Conservation (phyloP, 148 eudicot genomes). For the Silene latifolia region DNA sequence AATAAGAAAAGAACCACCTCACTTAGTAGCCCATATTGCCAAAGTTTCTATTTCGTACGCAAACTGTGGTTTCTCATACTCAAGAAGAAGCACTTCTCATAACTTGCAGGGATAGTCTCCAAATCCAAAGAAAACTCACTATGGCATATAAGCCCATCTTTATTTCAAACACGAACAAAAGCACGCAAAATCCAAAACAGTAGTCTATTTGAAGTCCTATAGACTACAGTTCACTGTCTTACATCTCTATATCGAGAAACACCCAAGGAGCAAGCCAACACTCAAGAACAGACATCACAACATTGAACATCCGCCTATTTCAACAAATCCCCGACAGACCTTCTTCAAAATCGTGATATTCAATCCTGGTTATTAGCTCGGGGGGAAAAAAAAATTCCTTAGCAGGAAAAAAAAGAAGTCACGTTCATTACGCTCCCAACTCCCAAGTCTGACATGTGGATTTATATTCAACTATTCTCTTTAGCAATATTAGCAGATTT, state of each 20-base stretch:
- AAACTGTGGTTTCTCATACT: background rate
- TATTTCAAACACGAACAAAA: background rate
- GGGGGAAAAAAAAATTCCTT: background rate
- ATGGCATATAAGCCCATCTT: background rate
- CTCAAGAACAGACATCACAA: background rate
- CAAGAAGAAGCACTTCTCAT: background rate
- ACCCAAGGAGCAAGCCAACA: background rate
- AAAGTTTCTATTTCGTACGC: background rate
- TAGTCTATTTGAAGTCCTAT: too few species aligned
- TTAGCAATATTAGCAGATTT: background rate
- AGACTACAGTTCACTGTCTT: background rate
- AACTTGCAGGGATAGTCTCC: background rate
- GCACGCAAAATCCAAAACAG: background rate
- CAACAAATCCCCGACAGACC: background rate
- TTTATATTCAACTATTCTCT: background rate
- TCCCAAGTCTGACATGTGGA: background rate
- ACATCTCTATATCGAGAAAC: background rate
- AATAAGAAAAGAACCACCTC: background rate
- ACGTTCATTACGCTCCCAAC: background rate
- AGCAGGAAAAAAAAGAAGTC: background rate
- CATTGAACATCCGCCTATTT: background rate
- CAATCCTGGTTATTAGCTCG: background rate
- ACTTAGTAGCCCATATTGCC: background rate
- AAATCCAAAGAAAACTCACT: background rate
- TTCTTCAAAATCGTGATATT: background rate